phyloP scores from a whole-genome alignment of 2,329 filamentous ascomycete species.

The Chaetothyriales sp. region DNA sequence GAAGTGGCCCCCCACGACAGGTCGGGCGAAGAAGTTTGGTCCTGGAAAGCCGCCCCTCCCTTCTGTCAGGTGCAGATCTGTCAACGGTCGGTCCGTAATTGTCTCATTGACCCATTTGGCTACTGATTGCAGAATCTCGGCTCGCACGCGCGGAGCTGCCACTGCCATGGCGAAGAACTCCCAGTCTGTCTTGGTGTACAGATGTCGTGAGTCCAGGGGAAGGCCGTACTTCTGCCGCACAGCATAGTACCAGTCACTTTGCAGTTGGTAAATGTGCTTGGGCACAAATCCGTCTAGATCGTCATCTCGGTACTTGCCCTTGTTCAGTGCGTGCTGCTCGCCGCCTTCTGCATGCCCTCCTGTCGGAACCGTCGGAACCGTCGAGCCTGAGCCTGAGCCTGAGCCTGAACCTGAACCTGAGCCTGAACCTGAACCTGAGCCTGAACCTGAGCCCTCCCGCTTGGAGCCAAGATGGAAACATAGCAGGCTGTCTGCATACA shows the following conservation, averaged over 20 bases:
- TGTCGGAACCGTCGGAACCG: constrained; percentile 2
- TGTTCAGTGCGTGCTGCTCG: constrained; percentile 20
- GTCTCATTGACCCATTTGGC: constrained; percentile 77
- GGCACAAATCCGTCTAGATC: constrained; percentile 49
- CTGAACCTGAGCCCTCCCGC: background rate
- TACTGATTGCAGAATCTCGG: constrained; percentile 57
- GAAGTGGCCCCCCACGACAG: constrained; percentile 76
- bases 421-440: constrained; percentile 6
- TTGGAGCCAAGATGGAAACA: constrained; percentile 51
- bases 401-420: constrained; percentile 7
- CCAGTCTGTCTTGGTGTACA: constrained; percentile 85
- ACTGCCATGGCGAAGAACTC: constrained; percentile 78
- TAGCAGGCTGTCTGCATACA: constrained; percentile 64
- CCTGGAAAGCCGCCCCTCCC: constrained; percentile 60
- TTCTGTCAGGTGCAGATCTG: constrained; percentile 67
- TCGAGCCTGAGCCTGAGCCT: constrained; percentile 6
- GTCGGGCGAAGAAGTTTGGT: constrained; percentile 62
- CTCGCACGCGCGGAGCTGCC: constrained; percentile 46
- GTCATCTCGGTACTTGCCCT: constrained; percentile 17
- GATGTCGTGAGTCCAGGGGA: constrained; percentile 64
- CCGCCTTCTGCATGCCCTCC: constrained; percentile 12
- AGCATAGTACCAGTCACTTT: constrained; percentile 65
- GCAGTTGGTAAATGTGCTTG: constrained; percentile 58
- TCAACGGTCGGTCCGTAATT: constrained; percentile 57
- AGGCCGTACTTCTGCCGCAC: constrained; percentile 71